Evolutionary conservation across 108 stramenopile genomes (phyloP).

Genomic region (Cyclostephanos tholiformis): DNA sequence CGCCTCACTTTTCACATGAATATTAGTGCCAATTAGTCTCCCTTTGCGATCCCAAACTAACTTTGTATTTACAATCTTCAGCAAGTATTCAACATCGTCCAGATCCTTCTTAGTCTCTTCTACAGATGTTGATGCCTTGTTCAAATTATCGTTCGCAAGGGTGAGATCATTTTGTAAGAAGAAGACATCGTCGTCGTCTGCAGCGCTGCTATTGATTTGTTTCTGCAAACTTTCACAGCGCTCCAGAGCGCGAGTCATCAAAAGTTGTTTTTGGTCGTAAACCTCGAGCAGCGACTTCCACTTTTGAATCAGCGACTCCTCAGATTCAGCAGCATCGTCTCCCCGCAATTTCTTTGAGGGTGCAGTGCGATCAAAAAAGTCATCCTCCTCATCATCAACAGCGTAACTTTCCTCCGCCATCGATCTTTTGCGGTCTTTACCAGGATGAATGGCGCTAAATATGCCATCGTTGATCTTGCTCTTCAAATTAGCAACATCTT

Average conservation of each 20-base stretch:
- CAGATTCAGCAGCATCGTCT: conserved; percentile 40
- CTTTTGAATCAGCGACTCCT: conserved; percentile 41
- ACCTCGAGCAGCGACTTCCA: conserved; percentile 37
- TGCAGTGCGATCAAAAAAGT: conserved; percentile 65
- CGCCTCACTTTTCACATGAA: neutral
- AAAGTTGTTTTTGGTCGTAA: conserved; percentile 16
- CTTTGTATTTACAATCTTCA: conserved; percentile 69
- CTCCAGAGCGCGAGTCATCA: conserved; percentile 21
- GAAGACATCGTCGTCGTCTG: conserved; percentile 69
- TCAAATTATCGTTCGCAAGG: conserved; percentile 55
- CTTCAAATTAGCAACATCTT: conserved; percentile 50
- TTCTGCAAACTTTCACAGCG: conserved; percentile 18
- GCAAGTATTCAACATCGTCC: conserved; percentile 52
- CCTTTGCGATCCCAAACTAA: conserved; percentile 44
- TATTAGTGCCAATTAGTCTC: conserved; percentile 54
- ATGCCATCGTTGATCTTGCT: conserved; percentile 52
- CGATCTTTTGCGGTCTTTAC: conserved; percentile 18
- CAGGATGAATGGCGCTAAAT: conserved; percentile 35
- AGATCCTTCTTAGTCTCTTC: conserved; percentile 35
- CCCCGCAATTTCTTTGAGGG: conserved; percentile 7
- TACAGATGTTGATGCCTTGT: conserved; percentile 25
- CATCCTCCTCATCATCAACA: conserved; percentile 59
- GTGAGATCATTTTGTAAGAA: conserved; percentile 72
- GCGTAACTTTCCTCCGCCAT: conserved; percentile 12
- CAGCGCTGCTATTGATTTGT: conserved; percentile 19